Evolutionary conservation across 2,329 filamentous ascomycete genomes (phyloP), one percentile per base, ranked within the genome.

Genomic region (Cephalotrichum gorgonifer): DNA sequence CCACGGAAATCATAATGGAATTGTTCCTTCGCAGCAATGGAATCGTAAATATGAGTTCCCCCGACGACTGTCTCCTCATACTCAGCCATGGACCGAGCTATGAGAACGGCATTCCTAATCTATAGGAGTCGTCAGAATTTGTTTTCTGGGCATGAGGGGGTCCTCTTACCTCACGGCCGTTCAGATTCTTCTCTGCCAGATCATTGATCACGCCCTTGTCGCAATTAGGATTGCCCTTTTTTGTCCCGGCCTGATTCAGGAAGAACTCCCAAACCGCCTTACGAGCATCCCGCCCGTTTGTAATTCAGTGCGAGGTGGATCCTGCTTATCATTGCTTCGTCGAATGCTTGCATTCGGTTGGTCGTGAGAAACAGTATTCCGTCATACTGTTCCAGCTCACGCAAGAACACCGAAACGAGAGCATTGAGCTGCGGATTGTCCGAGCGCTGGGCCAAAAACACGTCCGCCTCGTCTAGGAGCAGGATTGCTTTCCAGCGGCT

Each of bases 331-430:
- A 54, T 51, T 28, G 51, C 53, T 46, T 50, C 41, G 30, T 54
- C 49, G 23, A 54, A 54, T 43, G 49, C 43, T 44, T 53, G 39
- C 38, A 53, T 25, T 31, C 47, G 46, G 50, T 53, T 53, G 12
- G 47, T 53, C 17, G 50, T 53, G 43, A 54, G 51, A 38, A 54
- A 54, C 27, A 53, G 38, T 38, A 54, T 54, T n/a, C 52, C 48
- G 22, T 52, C 48, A 42, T 49, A 54, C 26, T 54, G 43, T 44
- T 54, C 52, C 27, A 54, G 46, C 47, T 52, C 45, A 20, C 48
- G 45, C 22, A 54, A 50, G 44, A 54, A 54, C 41, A 53, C 46
- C 4, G 49, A 54, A 25, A 54, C 49, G 31, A 54, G 53, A 22
- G 53, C 49, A 47, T 51, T 51, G n/a, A 44, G 23, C 45, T 53